Evolutionary conservation across 1,284 basidiomycete species (phyloP).

Genomic region (Grifola frondosa): DNA sequence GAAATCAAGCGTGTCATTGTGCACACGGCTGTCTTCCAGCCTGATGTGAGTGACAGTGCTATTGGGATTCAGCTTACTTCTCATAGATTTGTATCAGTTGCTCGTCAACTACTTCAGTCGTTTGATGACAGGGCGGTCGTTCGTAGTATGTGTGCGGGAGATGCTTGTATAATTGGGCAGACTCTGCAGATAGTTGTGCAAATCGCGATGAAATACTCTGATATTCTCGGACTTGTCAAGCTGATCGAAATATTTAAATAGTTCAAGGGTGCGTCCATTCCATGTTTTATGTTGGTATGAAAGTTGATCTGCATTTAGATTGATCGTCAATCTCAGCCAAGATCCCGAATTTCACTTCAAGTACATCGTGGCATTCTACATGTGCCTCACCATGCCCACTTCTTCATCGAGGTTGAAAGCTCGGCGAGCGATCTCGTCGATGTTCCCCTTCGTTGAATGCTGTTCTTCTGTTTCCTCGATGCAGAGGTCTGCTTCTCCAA

Average conservation of each 20-base stretch:
- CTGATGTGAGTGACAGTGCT: constrained; percentile 54
- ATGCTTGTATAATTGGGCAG: constrained; percentile 98
- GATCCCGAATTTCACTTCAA: constrained; percentile 99
- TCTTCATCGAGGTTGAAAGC: constrained; percentile 62
- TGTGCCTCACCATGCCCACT: constrained; percentile 82
- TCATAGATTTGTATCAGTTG: constrained; percentile 58
- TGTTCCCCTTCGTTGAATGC: constrained; percentile 53
- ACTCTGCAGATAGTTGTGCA: constrained; percentile 96
- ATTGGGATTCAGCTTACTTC: constrained; percentile 6
- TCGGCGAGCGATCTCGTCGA: constrained; percentile 64
- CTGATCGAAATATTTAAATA: constrained; percentile 98
- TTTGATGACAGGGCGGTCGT: constrained; percentile 95
- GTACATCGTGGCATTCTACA: constrained; percentile 93
- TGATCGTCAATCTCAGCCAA: constrained; percentile 93
- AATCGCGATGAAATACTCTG: constrained; percentile 98
- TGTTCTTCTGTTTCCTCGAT: constrained; percentile 24
- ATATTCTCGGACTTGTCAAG: constrained; percentile 94
- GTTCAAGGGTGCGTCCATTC: constrained; percentile 71
- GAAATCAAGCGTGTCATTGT: constrained; percentile 99
- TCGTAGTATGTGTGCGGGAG: constrained; percentile 93
- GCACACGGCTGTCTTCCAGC: constrained; percentile 84
- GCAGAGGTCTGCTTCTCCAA: constrained; percentile 51
- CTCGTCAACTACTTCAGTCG: constrained; percentile 96
- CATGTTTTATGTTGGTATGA: constrained; percentile 5
- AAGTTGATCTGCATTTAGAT: constrained; percentile 42